phyloP scores from a whole-genome alignment of 805 yeast species.

The Clavispora asparagi region DNA sequence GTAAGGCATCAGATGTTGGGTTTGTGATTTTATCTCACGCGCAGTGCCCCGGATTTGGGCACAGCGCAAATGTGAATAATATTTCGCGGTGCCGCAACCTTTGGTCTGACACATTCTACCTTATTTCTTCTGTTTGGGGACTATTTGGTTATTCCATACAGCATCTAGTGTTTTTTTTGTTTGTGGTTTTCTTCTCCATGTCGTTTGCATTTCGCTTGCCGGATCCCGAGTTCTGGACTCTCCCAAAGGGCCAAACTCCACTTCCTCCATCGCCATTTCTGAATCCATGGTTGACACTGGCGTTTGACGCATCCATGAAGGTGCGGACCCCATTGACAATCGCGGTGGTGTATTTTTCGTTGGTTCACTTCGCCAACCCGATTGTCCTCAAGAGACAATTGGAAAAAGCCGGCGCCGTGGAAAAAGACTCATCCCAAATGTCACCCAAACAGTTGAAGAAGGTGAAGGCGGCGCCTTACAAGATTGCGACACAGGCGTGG shows the following conservation, averaged over 20 bases:
- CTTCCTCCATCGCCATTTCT: constrained; percentile 33
- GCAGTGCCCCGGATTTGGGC: no score
- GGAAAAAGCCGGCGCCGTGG: constrained; percentile 16
- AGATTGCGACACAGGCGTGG: constrained; percentile 36
- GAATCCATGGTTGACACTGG: constrained; percentile 20
- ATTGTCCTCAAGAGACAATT: constrained; percentile 44
- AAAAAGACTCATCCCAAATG: constrained; percentile 15
- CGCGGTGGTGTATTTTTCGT: constrained; percentile 52
- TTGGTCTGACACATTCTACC: background rate
- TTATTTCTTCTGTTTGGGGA: no score
- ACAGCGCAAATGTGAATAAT: no score
- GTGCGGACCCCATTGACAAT: constrained; percentile 51
- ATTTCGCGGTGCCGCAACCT: no score
- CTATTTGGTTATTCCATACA: no score
- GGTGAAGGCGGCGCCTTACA: constrained; percentile 50
- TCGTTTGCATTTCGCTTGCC: constrained; percentile 30
- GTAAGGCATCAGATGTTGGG: no score
- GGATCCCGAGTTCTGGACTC: constrained; percentile 22
- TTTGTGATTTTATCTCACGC: no score
- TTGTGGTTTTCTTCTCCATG: constrained; percentile 3
- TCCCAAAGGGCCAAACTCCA: constrained; percentile 26
- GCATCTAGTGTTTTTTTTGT: no score
- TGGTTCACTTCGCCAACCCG: constrained; percentile 52
- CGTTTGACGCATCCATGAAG: constrained; percentile 42
- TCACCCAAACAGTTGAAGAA: constrained; percentile 23